A percentile compares a stretch with the other conserved stretches of the same genome.
These are phyloP conservation scores for Platismatia glauca DNA, from an alignment of 495 filamentous ascomycete species.

Conservation along the genomic window DNA sequence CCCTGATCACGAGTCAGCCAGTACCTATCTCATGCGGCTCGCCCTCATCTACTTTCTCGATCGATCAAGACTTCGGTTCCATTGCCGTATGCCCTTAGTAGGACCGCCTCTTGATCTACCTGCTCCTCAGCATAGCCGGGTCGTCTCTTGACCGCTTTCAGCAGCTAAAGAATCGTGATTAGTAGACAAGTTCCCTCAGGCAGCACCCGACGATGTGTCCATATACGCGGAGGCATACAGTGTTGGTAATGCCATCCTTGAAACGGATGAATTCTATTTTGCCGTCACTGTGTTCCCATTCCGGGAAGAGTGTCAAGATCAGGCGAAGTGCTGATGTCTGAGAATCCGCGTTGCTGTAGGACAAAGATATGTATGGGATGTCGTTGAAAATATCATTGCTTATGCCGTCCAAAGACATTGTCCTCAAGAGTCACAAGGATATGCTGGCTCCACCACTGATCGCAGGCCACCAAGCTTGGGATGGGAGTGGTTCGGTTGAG, in stretches of 20 bases:
- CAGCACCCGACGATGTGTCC: background rate
- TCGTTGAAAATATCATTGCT: conserved; percentile 13
- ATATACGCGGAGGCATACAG: conserved; percentile 43
- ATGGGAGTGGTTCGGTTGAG: background rate
- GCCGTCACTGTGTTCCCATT: conserved; percentile 68
- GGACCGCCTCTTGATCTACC: conserved; percentile 76
- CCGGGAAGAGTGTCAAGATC: conserved; percentile 68
- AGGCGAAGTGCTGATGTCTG: conserved; percentile 68
- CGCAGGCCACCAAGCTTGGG: too few relatives aligned
- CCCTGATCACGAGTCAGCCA: conserved; percentile 35
- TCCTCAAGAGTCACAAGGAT: conserved; percentile 4
- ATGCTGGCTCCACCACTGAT: background rate
- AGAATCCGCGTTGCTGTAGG: conserved; percentile 66
- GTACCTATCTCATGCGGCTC: conserved; percentile 6
- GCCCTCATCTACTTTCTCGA: conserved; percentile 64
- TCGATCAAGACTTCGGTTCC: conserved; percentile 95
- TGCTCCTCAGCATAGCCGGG: conserved; percentile 67
- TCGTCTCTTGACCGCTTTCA: conserved; percentile 78
- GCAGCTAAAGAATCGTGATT: conserved; percentile 40
- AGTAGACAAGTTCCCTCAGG: conserved; percentile 4
- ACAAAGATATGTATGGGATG: conserved; percentile 56
- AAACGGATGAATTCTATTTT: conserved; percentile 84
- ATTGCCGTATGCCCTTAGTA: conserved; percentile 89
- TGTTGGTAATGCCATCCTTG: conserved; percentile 98
- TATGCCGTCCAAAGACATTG: conserved; percentile 9